Evolutionary conservation across 2,329 filamentous ascomycete species (phyloP).

Genomic region (Fusarium sp.): DNA sequence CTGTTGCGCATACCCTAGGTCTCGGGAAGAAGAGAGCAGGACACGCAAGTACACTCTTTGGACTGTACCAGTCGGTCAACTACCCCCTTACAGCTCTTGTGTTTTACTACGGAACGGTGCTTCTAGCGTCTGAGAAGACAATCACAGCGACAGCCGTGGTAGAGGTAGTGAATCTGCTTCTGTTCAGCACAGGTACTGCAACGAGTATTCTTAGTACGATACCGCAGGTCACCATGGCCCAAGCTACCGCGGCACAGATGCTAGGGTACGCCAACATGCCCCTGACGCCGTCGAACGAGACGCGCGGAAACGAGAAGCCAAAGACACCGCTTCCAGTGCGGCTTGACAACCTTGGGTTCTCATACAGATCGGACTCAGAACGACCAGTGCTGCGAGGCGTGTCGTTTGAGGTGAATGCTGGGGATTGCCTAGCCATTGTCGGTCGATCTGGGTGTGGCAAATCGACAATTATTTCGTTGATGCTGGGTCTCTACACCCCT

Average conservation of each 20-base stretch:
- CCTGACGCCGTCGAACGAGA: conserved; percentile 68
- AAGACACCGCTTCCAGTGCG: conserved; percentile 62
- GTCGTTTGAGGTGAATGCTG: conserved; percentile 74
- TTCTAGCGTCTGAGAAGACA: conserved; percentile 67
- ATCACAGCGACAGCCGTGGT: conserved; percentile 73
- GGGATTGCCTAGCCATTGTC: conserved; percentile 82
- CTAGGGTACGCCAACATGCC: conserved; percentile 78
- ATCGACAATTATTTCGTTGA: conserved; percentile 82
- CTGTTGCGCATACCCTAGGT: conserved; percentile 66
- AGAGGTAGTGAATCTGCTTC: conserved; percentile 83
- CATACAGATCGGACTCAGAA: conserved; percentile 74
- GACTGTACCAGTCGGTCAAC: conserved; percentile 80
- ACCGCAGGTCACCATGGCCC: conserved; percentile 83
- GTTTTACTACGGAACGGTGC: conserved; percentile 83
- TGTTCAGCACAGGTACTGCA: conserved; percentile 85
- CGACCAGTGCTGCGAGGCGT: conserved; percentile 72
- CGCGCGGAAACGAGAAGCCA: conserved; percentile 58
- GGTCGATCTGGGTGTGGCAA: conserved; percentile 93
- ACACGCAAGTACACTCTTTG: conserved; percentile 80
- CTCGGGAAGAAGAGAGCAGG: conserved; percentile 76
- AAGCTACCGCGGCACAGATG: conserved; percentile 79
- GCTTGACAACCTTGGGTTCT: conserved; percentile 73
- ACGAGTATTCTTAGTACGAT: conserved; percentile 79
- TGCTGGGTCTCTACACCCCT: conserved; percentile 78
- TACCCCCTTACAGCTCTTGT: conserved; percentile 83